Evolutionary conservation across 805 yeast genomes (phyloP), one percentile per base, ranked within the genome.

Genomic region (Pichia exigua): DNA sequence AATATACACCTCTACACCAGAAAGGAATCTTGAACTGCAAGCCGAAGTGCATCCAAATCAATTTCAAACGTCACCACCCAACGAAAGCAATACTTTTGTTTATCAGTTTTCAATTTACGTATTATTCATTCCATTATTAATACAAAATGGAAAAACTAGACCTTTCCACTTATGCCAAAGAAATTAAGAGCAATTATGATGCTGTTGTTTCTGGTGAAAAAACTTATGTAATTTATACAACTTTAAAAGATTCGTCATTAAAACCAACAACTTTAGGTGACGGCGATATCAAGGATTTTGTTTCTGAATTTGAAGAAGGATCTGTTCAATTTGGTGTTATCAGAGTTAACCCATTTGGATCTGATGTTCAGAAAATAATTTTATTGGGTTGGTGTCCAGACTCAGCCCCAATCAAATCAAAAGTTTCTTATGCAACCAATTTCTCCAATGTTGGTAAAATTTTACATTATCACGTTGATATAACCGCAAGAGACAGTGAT

Each of bases 331-430:
- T 84, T 62, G 99, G 98, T 42, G 75, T 94, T 53, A 86, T 88
- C 42, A 80, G 96, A 50, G 88, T 92, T 45, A 81, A 82, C 52
- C 95, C 92, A 51, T 92, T 92, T 51, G 95, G 94, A n/a, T 85
- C 96, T 4, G 94, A 87, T 59, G 91, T 94, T 38, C 78, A 80
- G 62, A 94, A 94, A 73, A 74, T 87, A 57, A 78, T 92, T 32
- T 73, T 94, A 46, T 75, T 94, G 40, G 98, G 97, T 48, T 92
- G 97, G 97, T 87, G 96, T 71, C 99, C 99, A 8, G 98, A 94
- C 67, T 87, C 92, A 51, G 91, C 96, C 22, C 95, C 97, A 57
- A 75, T 74, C 63, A 85, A 83, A 64, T 74, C 84, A 27, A 78
- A 89, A 60, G 77, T 87, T 45, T 82, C 90, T 1, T 87, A 83